Base-by-base conservation (phyloP, 352 stramenopile genomes). In the Phytophthora tubulina region DNA sequence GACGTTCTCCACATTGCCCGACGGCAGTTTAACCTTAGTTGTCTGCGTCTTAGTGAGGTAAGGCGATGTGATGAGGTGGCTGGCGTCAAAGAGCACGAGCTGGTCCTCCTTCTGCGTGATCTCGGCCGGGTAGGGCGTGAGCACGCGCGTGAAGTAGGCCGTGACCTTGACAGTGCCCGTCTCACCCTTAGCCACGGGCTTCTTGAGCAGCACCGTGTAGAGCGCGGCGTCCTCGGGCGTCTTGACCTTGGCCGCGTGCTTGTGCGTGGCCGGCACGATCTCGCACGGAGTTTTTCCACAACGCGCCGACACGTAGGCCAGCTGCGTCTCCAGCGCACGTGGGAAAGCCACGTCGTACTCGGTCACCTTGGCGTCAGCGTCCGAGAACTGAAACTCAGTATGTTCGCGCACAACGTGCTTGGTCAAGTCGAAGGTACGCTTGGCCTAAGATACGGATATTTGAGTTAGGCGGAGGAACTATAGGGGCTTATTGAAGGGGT, bases 81-180 rank as follows among this genome's bases (percentile, higher is more conserved):
- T 81, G 33, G 86, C 84, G 33, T 91, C 79, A 54, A 92, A 96
- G 5, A 94, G 69, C 44, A 97, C 91, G 4, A 96, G 79, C 71
- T 97, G 91, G 62, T 96, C 88, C 11, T 97, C 91, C 13, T 73
- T 80, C 70, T 97, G 91, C 65, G 81, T 78, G 45, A 97, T 81
- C 53, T 94, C 84, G 2, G 65, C 81, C 6, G 91, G 91, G 76
- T 91, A 95, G 27, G 88, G 91, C 68, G 73, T 90, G 27, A 97
- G 73, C 55, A 93, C 74, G 63, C 82, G 88, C 61, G 89, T 96
- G 53, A 91, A 96, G 72, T 91, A 86, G 33, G 84, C 71, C 35
- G 79, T 91, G 64, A 97, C 63, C 75, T 96, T 96, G 45, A 97
- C 77, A 56, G 77, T 78, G 36, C 78, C 79, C 3, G 67, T 73